These are phyloP conservation scores for Eucalyptus shirleyi DNA, from an alignment of 345 rosid genomes.

Conservation along the genomic window DNA sequence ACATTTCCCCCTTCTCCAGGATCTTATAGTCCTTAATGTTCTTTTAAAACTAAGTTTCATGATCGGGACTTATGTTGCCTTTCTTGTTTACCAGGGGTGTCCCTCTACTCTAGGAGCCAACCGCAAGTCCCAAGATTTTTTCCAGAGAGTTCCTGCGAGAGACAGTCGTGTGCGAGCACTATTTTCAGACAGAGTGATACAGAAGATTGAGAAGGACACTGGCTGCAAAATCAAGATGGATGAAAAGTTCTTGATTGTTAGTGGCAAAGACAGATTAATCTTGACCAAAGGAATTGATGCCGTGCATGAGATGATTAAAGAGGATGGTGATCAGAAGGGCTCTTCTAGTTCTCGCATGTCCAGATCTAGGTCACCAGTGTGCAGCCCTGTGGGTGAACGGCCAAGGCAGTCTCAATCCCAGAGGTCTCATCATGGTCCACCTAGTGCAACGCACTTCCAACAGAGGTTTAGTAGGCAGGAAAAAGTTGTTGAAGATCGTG, in stretches of 20 bases:
- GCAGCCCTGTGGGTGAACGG: slow-evolving; percentile 54
- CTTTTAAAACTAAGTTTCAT: not conserved
- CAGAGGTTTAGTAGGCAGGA: slow-evolving; percentile 65
- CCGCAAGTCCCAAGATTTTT: slow-evolving; percentile 83
- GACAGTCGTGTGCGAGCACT: slow-evolving; percentile 63
- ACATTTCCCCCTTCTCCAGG: not conserved
- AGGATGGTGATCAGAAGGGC: slow-evolving; percentile 54
- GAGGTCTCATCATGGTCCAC: slow-evolving; percentile 41
- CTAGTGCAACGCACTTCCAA: slow-evolving; percentile 52
- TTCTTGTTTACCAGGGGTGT: slow-evolving; percentile 51
- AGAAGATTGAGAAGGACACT: slow-evolving; percentile 65
- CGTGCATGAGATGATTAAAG: slow-evolving; percentile 72
- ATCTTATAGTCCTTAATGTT: not conserved
- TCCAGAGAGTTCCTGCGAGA: slow-evolving; percentile 92
- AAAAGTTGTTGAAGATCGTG: slow-evolving; percentile 53
- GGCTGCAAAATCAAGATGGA: slow-evolving; percentile 93
- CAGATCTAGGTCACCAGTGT: slow-evolving; percentile 83
- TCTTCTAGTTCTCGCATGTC: slow-evolving; percentile 56
- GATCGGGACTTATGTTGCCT: not conserved
- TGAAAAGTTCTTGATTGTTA: slow-evolving; percentile 86
- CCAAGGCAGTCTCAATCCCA: slow-evolving; percentile 52
- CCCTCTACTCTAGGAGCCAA: slow-evolving; percentile 97
- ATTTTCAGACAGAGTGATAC: slow-evolving; percentile 72
- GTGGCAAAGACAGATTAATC: slow-evolving; percentile 88
- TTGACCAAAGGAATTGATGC: slow-evolving; percentile 96